Evolutionary conservation across 164 flowering plant species (phyloP).

Genomic region (Paratinospora sagittata): DNA sequence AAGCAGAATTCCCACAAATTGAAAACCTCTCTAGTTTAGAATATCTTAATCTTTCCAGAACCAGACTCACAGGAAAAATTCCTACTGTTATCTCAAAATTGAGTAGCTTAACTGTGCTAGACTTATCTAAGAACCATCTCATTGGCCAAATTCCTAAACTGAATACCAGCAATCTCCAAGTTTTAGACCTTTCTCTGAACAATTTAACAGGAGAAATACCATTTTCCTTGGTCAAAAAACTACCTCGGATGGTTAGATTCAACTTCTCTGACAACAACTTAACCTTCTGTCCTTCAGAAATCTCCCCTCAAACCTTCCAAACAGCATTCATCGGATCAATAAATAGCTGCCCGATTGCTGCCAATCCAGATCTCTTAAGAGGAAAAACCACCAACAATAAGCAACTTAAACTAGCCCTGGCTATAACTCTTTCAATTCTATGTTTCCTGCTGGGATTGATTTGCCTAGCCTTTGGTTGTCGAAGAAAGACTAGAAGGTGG

Average conservation of each 20-base stretch:
- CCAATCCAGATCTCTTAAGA: conserved; percentile 38
- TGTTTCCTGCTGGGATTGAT: conserved; percentile 52
- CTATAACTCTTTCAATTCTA: conserved; percentile 42
- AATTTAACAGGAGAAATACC: conserved; percentile 64
- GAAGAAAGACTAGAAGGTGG: conserved; percentile 51
- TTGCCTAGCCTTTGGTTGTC: conserved; percentile 56
- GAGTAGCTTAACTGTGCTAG: conserved; percentile 43
- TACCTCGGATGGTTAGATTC: conserved; percentile 49
- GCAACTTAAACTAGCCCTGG: conserved; percentile 53
- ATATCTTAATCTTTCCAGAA: conserved; percentile 64
- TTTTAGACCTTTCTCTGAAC: conserved; percentile 60
- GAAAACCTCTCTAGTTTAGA: conserved; percentile 38
- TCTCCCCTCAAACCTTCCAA: conserved; percentile 30
- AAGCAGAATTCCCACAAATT: conserved; percentile 41
- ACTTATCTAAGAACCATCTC: conserved; percentile 67
- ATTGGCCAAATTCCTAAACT: conserved; percentile 44
- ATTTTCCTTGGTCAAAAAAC: conserved; percentile 28
- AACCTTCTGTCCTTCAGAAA: conserved; percentile 44
- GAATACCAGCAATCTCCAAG: conserved; percentile 31
- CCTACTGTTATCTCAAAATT: conserved; percentile 41
- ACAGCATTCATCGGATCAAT: conserved; percentile 48
- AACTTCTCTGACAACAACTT: conserved; percentile 74
- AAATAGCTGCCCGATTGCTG: conserved; percentile 68
- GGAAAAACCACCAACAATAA: conserved; percentile 28
- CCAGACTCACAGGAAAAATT: conserved; percentile 42